These are phyloP conservation scores for Hygrocybe punicea DNA, from an alignment of 768 basidiomycete species.

Conservation along the genomic window DNA sequence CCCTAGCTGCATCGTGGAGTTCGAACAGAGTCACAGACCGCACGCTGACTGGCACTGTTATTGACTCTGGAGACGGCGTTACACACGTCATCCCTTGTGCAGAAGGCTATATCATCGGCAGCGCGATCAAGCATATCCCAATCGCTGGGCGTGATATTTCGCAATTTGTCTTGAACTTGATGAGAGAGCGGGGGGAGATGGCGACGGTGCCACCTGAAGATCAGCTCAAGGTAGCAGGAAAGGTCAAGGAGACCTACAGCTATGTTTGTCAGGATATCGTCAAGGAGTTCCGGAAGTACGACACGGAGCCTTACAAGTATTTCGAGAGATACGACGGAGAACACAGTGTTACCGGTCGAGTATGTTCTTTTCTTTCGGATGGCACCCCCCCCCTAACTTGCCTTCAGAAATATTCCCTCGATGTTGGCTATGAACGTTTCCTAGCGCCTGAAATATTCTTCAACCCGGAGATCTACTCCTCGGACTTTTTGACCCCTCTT, in stretches of 20 bases:
- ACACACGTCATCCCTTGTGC: constrained; percentile 96
- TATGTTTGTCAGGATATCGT: constrained; percentile 99
- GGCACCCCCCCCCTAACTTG: constrained; percentile 5
- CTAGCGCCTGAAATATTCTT: constrained; percentile 99
- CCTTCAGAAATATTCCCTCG: constrained; percentile 81
- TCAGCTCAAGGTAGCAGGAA: constrained; percentile 84
- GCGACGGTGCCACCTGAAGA: constrained; percentile 91
- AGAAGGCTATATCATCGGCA: constrained; percentile 98
- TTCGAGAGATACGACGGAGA: constrained; percentile 94
- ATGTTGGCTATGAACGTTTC: constrained; percentile 98
- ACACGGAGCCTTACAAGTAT: constrained; percentile 91
- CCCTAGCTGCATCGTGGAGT: constrained; percentile 96
- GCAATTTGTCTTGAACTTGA: constrained; percentile 90
- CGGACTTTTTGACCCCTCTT: constrained; percentile 94
- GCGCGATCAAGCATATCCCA: constrained; percentile 97
- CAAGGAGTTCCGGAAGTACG: constrained; percentile 97
- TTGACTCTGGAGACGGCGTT: constrained; percentile 98
- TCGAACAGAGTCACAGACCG: constrained; percentile 86
- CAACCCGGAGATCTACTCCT: constrained; percentile 98
- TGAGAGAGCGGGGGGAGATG: constrained; percentile 95
- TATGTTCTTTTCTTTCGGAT: constrained; percentile 35
- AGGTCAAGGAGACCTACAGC: constrained; percentile 96
- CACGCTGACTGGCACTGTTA: constrained; percentile 93
- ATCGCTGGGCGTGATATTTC: constrained; percentile 98
- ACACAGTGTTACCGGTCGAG: constrained; percentile 87